phyloP scores from a whole-genome alignment of 208 protist species.

The Angomonas ambiguus region DNA sequence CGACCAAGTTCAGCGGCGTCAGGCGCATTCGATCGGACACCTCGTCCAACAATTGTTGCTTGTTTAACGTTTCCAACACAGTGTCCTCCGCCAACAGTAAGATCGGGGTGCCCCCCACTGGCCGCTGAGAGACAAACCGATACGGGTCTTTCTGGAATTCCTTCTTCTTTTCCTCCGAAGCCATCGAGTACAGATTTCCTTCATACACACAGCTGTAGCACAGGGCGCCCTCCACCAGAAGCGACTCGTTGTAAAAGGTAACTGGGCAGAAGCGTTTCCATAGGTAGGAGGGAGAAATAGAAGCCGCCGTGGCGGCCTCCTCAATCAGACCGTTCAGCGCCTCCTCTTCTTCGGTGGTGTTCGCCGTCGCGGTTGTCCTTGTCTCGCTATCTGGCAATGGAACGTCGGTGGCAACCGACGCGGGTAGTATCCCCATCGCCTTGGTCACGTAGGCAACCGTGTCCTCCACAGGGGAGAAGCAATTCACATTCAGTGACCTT shows the following conservation, averaged over 20 bases:
- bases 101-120: conserved; percentile 31
- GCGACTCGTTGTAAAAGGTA: conserved; percentile 49
- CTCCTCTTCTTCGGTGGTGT: conserved; percentile 30
- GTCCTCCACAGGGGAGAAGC: conserved; percentile 30
- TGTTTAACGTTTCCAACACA: conserved; percentile 9
- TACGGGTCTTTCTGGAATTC: conserved; percentile 61
- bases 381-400: neutral
- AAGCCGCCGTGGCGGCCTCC: conserved; percentile 27
- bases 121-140: conserved; percentile 38
- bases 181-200: conserved; percentile 51
- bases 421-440: neutral
- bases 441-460: conserved; percentile 7
- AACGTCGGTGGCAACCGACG: neutral
- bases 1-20: conserved; percentile 26
- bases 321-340: conserved; percentile 25
- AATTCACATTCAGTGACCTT: conserved; percentile 22
- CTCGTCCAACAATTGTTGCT: conserved; percentile 15
- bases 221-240: conserved; percentile 69
- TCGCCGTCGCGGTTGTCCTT: neutral
- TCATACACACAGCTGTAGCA: conserved; percentile 64
- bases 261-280: conserved; percentile 88
- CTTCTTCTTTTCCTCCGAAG: conserved; percentile 40
- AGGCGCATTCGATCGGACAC: conserved; percentile 39
- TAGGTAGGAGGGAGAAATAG: conserved; percentile 23
- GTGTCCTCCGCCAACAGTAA: conserved; percentile 50